phyloP scores from a whole-genome alignment of 495 filamentous ascomycete genomes.

The Penicillium paxilli region DNA sequence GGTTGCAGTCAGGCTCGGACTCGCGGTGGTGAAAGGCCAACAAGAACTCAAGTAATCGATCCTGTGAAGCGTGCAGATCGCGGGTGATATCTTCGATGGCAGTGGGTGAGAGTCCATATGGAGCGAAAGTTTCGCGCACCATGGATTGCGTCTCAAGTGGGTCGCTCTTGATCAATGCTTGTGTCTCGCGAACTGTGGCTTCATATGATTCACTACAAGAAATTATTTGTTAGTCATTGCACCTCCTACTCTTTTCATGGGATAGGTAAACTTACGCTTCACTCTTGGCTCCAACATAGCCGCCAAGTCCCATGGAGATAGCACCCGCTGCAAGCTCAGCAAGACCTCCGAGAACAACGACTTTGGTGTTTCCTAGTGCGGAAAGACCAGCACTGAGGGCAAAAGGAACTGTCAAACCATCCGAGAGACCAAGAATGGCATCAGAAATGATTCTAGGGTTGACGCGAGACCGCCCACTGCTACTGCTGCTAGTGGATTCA shows the following conservation, averaged over 20 bases:
- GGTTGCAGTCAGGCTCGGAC: conserved; percentile 48
- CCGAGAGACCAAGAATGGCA: conserved; percentile 60
- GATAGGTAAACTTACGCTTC: conserved; percentile 59
- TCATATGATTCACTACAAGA: conserved; percentile 47
- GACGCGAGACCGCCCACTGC: conserved; percentile 38
- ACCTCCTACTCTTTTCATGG: no score
- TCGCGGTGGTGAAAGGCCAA: conserved; percentile 57
- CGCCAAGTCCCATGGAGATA: conserved; percentile 58
- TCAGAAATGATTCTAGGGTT: conserved; percentile 56
- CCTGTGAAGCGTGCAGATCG: conserved; percentile 45
- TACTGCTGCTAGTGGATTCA: conserved; percentile 28
- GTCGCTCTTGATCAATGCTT: conserved; percentile 37
- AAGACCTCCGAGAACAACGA: conserved; percentile 55
- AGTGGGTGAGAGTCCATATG: conserved; percentile 46
- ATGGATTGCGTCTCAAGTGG: conserved; percentile 40
- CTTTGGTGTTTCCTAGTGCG: conserved; percentile 50
- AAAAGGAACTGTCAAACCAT: conserved; percentile 59
- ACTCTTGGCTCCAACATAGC: conserved; percentile 66
- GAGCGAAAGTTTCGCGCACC: conserved; percentile 50
- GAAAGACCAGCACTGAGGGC: conserved; percentile 57
- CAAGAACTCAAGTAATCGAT: conserved; percentile 55
- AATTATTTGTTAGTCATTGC: neutral
- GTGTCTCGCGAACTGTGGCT: conserved; percentile 45
- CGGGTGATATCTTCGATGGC: conserved; percentile 44
- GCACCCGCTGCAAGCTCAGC: conserved; percentile 58